Evolutionary conservation across 345 rosid genomes (phyloP).

Genomic region (Populus euphratica): DNA sequence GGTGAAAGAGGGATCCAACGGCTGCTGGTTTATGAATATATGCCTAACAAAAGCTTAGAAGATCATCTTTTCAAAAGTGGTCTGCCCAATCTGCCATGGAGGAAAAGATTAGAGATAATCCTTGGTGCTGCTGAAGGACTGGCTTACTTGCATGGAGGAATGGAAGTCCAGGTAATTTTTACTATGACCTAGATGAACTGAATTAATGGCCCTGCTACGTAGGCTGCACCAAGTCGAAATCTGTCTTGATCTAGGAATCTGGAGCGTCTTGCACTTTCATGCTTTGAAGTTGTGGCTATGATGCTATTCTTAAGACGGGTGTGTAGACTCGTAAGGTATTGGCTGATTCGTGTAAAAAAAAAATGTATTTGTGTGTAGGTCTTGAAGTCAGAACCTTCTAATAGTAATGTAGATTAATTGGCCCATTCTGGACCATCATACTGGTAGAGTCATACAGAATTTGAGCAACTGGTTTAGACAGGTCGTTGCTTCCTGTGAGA

Average conservation of each 20-base stretch:
- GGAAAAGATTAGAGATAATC: constrained; percentile 68
- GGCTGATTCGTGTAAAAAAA: not conserved
- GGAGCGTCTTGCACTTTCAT: not conserved
- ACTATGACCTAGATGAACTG: not conserved
- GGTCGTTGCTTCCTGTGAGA: not conserved
- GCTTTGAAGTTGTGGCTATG: not conserved
- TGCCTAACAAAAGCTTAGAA: constrained; percentile 83
- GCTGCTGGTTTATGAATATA: constrained; percentile 72
- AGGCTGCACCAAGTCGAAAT: not conserved
- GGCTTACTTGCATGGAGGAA: constrained; percentile 67
- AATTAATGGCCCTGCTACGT: not conserved
- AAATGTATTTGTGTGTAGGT: not conserved
- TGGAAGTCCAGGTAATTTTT: constrained; percentile 59
- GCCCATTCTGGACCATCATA: not conserved
- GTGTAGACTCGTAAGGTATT: not conserved
- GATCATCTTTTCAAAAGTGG: constrained; percentile 60
- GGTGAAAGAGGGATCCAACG: constrained; percentile 60
- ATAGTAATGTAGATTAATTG: not conserved
- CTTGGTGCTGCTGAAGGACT: constrained; percentile 87
- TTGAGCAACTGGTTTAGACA: not conserved
- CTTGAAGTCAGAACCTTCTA: not conserved
- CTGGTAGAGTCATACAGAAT: not conserved
- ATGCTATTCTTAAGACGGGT: not conserved
- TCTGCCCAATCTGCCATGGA: constrained; percentile 55
- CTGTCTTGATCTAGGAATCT: not conserved